These are phyloP conservation scores for Yamadazyma epiphylla DNA, from an alignment of 1,139 yeast species.

Conservation along the genomic window DNA sequence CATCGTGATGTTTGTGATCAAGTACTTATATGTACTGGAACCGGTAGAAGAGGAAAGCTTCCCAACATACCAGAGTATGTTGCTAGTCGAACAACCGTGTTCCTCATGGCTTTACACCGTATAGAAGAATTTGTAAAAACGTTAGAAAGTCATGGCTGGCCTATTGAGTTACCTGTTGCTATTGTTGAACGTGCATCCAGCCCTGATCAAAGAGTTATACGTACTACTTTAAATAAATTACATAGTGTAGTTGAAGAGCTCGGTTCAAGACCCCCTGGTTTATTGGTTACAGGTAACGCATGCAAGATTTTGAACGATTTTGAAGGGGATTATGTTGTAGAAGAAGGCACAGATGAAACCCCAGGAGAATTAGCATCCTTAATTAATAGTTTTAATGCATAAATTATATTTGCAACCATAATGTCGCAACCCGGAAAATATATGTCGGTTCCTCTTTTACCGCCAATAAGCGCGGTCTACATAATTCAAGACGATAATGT, in stretches of 20 bases:
- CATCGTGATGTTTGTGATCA: slow-evolving; percentile 93
- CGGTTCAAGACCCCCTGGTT: slow-evolving; percentile 93
- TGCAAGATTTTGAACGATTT: slow-evolving; percentile 54
- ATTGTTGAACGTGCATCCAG: slow-evolving; percentile 90
- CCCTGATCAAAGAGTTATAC: slow-evolving; percentile 83
- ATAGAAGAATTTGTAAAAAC: slow-evolving; percentile 63
- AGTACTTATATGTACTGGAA: slow-evolving; percentile 89
- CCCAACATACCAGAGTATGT: slow-evolving; percentile 79
- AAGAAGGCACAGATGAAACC: slow-evolving; percentile 54
- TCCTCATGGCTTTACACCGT: slow-evolving; percentile 88
- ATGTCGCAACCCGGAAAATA: too few species aligned
- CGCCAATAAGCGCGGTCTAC: too few species aligned
- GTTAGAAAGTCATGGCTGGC: slow-evolving; percentile 62
- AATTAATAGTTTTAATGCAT: too few species aligned
- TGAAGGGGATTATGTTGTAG: slow-evolving; percentile 45
- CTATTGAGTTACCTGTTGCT: slow-evolving; percentile 68
- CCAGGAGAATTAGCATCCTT: too few species aligned
- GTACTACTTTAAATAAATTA: slow-evolving; percentile 65
- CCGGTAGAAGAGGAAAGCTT: slow-evolving; percentile 82
- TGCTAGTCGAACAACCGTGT: slow-evolving; percentile 72
- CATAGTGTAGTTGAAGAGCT: slow-evolving; percentile 72
- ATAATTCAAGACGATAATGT: too few species aligned
- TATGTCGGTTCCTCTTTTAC: too few species aligned
- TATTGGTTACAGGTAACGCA: slow-evolving; percentile 77
- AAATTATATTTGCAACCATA: too few species aligned